phyloP scores from a whole-genome alignment of 2,329 filamentous ascomycete species.

The Diplodia sapinea region DNA sequence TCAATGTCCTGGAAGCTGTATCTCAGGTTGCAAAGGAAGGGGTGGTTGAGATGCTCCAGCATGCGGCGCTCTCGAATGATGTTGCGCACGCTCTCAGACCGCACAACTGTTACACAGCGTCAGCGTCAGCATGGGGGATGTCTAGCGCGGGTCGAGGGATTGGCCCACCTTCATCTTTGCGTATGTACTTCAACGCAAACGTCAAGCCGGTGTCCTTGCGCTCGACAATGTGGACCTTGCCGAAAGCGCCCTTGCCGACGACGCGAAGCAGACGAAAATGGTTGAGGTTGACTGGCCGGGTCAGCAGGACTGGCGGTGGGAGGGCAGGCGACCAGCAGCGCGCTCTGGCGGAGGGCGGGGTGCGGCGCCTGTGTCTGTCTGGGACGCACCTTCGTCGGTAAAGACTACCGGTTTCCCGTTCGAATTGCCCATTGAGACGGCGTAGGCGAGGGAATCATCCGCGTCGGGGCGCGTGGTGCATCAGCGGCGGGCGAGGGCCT shows the following conservation, averaged over 20 bases:
- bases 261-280: slow-evolving; percentile 95
- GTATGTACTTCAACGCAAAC: slow-evolving; percentile 97
- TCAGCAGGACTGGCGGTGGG: slow-evolving; percentile 33
- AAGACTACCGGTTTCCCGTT: slow-evolving; percentile 92
- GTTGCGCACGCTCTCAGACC: slow-evolving; percentile 96
- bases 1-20: slow-evolving; percentile 99
- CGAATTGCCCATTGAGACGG: slow-evolving; percentile 80
- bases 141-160: slow-evolving; percentile 32
- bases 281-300: slow-evolving; percentile 81
- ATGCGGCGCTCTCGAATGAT: slow-evolving; percentile 97
- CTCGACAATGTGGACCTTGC: slow-evolving; percentile 98
- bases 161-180: slow-evolving; percentile 90
- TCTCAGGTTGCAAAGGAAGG: slow-evolving; percentile 96
- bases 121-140: slow-evolving; percentile 33
- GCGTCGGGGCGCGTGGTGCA: slow-evolving; percentile 27
- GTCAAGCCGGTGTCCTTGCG: slow-evolving; percentile 92
- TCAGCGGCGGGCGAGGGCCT: slow-evolving; percentile 16
- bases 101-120: slow-evolving; percentile 71
- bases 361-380: background rate
- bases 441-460: slow-evolving; percentile 30
- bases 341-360: slow-evolving; percentile 9
- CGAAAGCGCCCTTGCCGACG: slow-evolving; percentile 96
- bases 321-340: slow-evolving; percentile 3
- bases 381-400: slow-evolving; percentile 81
- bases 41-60: slow-evolving; percentile 97